Base-by-base conservation (phyloP, 495 filamentous ascomycete species). In the Collariella sp. region DNA sequence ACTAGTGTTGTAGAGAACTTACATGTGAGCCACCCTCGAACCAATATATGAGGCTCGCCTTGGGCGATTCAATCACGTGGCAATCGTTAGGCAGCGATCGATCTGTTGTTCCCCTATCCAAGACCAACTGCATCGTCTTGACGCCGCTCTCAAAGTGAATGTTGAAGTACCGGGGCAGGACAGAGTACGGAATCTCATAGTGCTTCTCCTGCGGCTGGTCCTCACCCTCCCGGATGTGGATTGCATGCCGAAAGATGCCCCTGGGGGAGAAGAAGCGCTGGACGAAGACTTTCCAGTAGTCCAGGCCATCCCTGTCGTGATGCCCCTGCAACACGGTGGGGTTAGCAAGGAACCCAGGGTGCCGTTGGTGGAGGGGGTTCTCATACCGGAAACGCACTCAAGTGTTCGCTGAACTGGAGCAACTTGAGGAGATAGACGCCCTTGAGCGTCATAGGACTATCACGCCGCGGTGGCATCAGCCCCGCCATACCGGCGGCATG, bases 141-240 rank as follows among this genome's bases (percentile, higher is more conserved):
- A 95, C 82, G 5, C 88, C 88, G 51, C 86, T 91, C n/a, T 84
- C 82, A 60, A 87, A 94, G 57, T 91, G 85, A 0, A 84, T 88
- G 46, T 83, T 73, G 65, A 91, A 94, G 59, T 87, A 95, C 45
- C 88, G 82, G 15, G 90, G 77, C 18, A 96, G 68, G 1, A 85
- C 83, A 7, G 87, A 77, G 29, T 80, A 84, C 2, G 82, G 76
- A 40, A 96, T 86, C 59, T 91, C 88, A 53, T 85, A 93, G 48
- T 84, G 80, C 67, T 93, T 95, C 31, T 70, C 71, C 13, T 63
- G 53, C 12, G 68, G 63, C 19, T 72, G 70, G 16, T 75, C 69
- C 24, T 78, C 73, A 13, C 67, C 61, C 0, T 74, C 70, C 35
- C 57, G 59, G 39, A 70, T 60, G 31, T 67, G 69, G n/a, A 88